Base-by-base conservation (phyloP, 1,284 basidiomycete species). In the Cryptococcus hybrid region DNA sequence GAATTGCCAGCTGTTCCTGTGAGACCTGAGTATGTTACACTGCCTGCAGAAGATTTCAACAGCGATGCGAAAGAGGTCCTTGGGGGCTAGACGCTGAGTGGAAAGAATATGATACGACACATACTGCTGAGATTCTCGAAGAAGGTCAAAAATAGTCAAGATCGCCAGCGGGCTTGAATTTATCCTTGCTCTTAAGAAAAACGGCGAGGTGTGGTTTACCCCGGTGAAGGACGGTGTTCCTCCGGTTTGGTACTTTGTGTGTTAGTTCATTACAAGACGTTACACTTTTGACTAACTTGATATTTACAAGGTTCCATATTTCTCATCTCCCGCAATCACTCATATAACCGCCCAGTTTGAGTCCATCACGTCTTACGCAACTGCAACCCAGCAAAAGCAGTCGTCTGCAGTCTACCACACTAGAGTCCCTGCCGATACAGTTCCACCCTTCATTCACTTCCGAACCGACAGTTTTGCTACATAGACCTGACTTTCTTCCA, bases 331-430 rank as follows among this genome's bases (percentile, higher is more conserved):
- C 1, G 35, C 73, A 52, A 74, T 78, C 62, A 64, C 65, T 34
- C 74, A 95, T 87, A 85, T 95, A 56, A 86, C 90, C n/a, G 92
- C 89, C 3, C 87, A 91, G 64, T 93, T 88, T 77, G 65, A 80
- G 51, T 86, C 85, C 30, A 90, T 94, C 71, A 85, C 88, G 47
- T 88, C 86, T 0, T 94, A 92, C 74, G 90, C 89, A 1, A 86
- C 87, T 1, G 9, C 87, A 82, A 81, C 80, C 55, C 88, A 88
- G 43, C 13, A 36, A 15, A 50, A 52, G 38, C 11, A 13, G 37
- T 34, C 48, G 35, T 56, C 62, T 36, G 48, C 55, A 52, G 59
- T 66, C 52, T 50, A 59, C 52, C 60, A 62, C 47, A 60, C 61
- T 72, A 34, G 75, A 76, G 15, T 78, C 80, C 12, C 18, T 24